phyloP scores from a whole-genome alignment of 805 yeast species.

The Candida oleophila region DNA sequence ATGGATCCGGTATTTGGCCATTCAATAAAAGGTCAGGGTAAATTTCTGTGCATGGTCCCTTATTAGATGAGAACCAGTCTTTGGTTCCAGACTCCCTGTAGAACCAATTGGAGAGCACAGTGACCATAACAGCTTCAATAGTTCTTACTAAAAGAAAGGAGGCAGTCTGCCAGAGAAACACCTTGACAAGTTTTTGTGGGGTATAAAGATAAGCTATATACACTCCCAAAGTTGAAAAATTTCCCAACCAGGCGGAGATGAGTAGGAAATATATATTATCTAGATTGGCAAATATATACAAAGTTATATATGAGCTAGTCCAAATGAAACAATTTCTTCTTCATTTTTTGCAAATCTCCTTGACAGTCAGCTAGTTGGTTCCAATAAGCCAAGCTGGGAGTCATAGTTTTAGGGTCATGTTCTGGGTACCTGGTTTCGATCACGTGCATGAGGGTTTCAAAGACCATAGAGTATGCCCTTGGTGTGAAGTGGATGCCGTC shows the following conservation, averaged over 20 bases:
- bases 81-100: not conserved
- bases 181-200: not conserved
- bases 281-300: no score
- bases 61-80: not conserved
- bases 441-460: slow-evolving; percentile 16
- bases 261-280: no score
- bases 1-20: slow-evolving; percentile 45
- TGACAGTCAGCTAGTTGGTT: slow-evolving; percentile 18
- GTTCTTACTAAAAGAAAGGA: no score
- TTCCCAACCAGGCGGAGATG: no score
- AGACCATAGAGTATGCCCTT: slow-evolving; percentile 50
- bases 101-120: not conserved
- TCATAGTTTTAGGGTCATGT: slow-evolving; percentile 37
- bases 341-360: slow-evolving; percentile 10
- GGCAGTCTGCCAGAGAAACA: not conserved
- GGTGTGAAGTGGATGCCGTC: slow-evolving; percentile 66
- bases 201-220: not conserved
- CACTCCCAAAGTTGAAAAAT: not conserved
- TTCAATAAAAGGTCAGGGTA: slow-evolving; percentile 40
- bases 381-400: slow-evolving; percentile 41
- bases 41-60: slow-evolving; percentile 23
- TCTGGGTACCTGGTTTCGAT: slow-evolving; percentile 36
- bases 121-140: not conserved
- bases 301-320: not conserved
- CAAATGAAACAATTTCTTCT: not conserved